These are phyloP conservation scores for Fusarium duplospermum DNA, from an alignment of 2,329 filamentous ascomycete species.

Conservation along the genomic window DNA sequence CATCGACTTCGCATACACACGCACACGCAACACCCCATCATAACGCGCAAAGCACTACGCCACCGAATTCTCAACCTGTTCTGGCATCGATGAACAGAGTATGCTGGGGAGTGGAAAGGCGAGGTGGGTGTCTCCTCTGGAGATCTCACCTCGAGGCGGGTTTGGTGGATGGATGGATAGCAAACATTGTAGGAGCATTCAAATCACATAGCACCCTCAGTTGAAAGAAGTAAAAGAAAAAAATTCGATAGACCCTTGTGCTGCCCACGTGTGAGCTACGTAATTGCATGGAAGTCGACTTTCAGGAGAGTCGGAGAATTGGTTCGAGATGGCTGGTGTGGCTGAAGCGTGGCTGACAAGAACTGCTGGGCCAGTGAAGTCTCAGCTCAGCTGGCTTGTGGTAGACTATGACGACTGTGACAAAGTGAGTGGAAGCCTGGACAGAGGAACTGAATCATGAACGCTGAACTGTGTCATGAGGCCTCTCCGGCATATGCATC, in stretches of 20 bases:
- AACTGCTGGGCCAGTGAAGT: background rate
- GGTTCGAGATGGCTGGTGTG: slow-evolving; percentile 5
- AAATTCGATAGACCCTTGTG: slow-evolving; percentile 40
- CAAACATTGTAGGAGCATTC: slow-evolving; percentile 40
- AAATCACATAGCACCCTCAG: slow-evolving; percentile 42
- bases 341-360: slow-evolving; percentile 28
- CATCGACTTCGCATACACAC: slow-evolving; percentile 20
- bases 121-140: slow-evolving; percentile 24
- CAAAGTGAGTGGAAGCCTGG: background rate
- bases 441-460: background rate
- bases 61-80: slow-evolving; percentile 30
- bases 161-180: slow-evolving; percentile 44
- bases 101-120: slow-evolving; percentile 34
- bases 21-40: slow-evolving; percentile 31
- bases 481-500: background rate
- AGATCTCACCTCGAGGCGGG: slow-evolving; percentile 28
- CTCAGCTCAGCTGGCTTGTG: background rate
- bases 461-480: background rate
- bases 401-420: background rate
- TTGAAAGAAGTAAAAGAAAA: slow-evolving; percentile 40
- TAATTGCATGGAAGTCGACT: background rate
- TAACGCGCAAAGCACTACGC: slow-evolving; percentile 25
- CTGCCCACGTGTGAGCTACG: background rate
- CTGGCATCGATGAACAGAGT: slow-evolving; percentile 38
- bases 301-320: background rate